A percentile compares a stretch with the other conserved stretches of the same genome.
Conservation (phyloP, 1,284 basidiomycete genomes). For the Puccinia hordei region DNA sequence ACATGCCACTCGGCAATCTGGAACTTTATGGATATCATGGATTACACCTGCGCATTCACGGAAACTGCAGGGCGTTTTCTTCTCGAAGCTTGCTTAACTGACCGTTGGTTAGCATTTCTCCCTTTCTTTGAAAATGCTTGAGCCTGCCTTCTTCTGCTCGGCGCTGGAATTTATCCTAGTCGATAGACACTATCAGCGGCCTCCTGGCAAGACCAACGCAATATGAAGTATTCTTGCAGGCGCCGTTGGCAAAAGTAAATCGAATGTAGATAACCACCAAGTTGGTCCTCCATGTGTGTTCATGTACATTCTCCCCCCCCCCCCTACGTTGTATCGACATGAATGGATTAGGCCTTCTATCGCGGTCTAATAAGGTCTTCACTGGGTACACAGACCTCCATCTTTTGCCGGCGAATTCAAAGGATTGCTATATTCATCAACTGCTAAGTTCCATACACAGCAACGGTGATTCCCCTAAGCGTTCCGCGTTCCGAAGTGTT, state of each 20-base stretch:
- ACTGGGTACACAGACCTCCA: too few species aligned
- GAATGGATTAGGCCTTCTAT: too few species aligned
- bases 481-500: too few species aligned
- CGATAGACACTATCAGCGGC: neutral
- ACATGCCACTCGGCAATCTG: conserved; percentile 8
- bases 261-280: too few species aligned
- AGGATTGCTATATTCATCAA: too few species aligned
- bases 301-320: neutral
- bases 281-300: neutral
- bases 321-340: neutral
- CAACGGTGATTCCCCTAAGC: too few species aligned
- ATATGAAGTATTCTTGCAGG: neutral
- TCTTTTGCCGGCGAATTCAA: too few species aligned
- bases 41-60: neutral
- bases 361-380: too few species aligned
- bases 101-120: neutral
- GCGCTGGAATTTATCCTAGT: neutral
- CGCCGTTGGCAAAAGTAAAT: neutral
- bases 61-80: neutral
- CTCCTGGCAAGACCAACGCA: conserved; percentile 1
- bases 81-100: neutral
- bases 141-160: neutral
- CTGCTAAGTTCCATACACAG: neutral
- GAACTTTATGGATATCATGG: neutral
- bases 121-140: neutral